These are phyloP conservation scores for Dionaea muscipula DNA, from an alignment of 179 eudicot species.

Conservation along the genomic window DNA sequence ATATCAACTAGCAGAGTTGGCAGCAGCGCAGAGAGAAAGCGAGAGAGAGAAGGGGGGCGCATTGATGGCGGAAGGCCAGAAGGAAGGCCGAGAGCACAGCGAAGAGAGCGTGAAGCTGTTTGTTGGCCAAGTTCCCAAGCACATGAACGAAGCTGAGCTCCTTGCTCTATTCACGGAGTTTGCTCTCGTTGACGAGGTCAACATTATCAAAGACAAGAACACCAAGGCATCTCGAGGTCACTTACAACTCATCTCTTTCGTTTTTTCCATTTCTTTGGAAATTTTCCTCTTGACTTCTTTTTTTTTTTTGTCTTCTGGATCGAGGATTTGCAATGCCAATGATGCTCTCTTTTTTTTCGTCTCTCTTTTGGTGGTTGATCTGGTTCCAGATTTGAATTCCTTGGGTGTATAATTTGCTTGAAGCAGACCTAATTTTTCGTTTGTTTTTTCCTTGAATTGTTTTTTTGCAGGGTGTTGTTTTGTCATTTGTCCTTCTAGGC, in stretches of 20 bases:
- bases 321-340: constrained; percentile 23
- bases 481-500: constrained; percentile 65
- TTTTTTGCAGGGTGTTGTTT: constrained; percentile 70
- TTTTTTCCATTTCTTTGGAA: not conserved
- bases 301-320: constrained; percentile 6
- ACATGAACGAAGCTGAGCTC: constrained; percentile 60
- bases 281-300: not conserved
- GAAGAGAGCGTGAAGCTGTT: constrained; percentile 87
- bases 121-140: constrained; percentile 95
- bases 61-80: constrained; percentile 41
- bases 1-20: constrained; percentile 6
- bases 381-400: constrained; percentile 14
- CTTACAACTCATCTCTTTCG: not conserved
- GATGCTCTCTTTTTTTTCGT: too few relatives aligned
- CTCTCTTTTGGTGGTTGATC: too few relatives aligned
- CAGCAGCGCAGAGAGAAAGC: constrained; percentile 6
- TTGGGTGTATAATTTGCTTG: constrained; percentile 7
- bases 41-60: constrained; percentile 12
- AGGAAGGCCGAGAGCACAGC: constrained; percentile 15
- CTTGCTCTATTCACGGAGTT: constrained; percentile 53
- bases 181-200: constrained; percentile 78
- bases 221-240: constrained; percentile 83
- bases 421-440: constrained; percentile 16
- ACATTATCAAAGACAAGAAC: constrained; percentile 74
- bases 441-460: constrained; percentile 1